Evolutionary conservation across 2,329 filamentous ascomycete genomes (phyloP).

Genomic region (Ilyonectria sp.): DNA sequence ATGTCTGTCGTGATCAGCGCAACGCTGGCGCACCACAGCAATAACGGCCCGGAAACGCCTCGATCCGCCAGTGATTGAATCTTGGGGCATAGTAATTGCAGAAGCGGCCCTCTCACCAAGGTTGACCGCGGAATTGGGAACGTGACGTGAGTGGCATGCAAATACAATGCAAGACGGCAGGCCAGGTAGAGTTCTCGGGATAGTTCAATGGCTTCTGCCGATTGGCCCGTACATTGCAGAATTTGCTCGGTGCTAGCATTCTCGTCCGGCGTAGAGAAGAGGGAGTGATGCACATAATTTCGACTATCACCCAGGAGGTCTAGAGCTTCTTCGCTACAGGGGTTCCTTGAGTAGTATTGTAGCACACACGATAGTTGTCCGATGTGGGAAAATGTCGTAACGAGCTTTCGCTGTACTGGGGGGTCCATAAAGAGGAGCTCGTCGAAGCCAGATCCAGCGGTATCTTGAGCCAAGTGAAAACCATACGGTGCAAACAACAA

Average conservation of each 20-base stretch:
- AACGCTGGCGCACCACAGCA: constrained; percentile 19
- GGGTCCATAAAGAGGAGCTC: constrained; percentile 6
- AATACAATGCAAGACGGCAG: constrained; percentile 20
- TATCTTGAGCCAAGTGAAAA: not conserved
- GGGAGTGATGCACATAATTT: constrained; percentile 24
- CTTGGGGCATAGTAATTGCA: constrained; percentile 11
- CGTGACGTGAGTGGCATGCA: constrained; percentile 25
- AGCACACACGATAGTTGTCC: constrained; percentile 27
- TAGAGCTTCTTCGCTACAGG: constrained; percentile 7
- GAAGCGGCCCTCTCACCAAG: constrained; percentile 16
- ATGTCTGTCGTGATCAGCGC: constrained; percentile 8
- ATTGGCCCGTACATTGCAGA: not conserved
- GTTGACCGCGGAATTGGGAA: constrained; percentile 29
- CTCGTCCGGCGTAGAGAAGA: constrained; percentile 24
- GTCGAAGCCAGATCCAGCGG: constrained; percentile 16
- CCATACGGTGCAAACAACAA: not conserved
- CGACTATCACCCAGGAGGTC: constrained; percentile 24
- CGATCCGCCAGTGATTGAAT: constrained; percentile 11
- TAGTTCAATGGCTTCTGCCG: not conserved
- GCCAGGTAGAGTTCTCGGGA: constrained; percentile 18
- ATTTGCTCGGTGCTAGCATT: constrained; percentile 14
- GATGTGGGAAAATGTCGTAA: constrained; percentile 16
- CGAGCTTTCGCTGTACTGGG: constrained; percentile 3
- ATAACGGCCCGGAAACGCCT: not conserved
- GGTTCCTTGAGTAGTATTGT: constrained; percentile 18